Base-by-base conservation (phyloP, 139 green algal genomes). In the Axilococcus clingmanii region DNA sequence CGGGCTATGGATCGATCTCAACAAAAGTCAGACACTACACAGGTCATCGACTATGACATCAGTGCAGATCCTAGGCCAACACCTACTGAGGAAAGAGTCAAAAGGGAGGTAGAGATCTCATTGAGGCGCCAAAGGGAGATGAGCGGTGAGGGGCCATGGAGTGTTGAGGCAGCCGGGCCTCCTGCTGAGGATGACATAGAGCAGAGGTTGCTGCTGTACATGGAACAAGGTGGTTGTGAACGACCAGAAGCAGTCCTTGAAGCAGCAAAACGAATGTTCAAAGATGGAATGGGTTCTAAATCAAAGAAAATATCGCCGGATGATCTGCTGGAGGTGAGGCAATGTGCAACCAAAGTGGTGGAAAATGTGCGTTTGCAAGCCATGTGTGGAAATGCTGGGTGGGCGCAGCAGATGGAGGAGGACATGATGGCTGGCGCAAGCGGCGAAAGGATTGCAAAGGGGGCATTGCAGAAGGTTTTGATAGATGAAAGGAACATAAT, bases 401-500 rank as follows among this genome's bases (percentile, higher is more conserved):
- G 40, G 56, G 51, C 72, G 35, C 45, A 74, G 43, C 45, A 63
- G 14, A 32, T 75, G 53, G 66, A 75, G 49, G 30, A 43, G 33
- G 55, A 75, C 24, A 41, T 59, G 30, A 45, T 74, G 29, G 47
- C 45, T 22, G 55, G 50, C 6, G 63, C 61, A 22, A n/a, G n/a
- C n/a, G n/a, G n/a, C n/a, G n/a, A n/a, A n/a, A n/a, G n/a, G n/a
- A n/a, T n/a, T n/a, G n/a, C n/a, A n/a, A 74, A 74, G 34, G 55
- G 56, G 5, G 50, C 56, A 5, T 45, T 64, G 2, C 55, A 61
- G 19, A 57, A 75, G 30, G 66, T 75, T 7, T 28, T 75, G 1
- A 47, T 73, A 16, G 47, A 74, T 24, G 66, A 75, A 42, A 35
- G 66, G 4, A 61, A 75, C 31, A 23, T 65, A 7, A 74, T 75